Base-by-base conservation (phyloP, 2,329 filamentous ascomycete species). In the Fusarium agapanthi region DNA sequence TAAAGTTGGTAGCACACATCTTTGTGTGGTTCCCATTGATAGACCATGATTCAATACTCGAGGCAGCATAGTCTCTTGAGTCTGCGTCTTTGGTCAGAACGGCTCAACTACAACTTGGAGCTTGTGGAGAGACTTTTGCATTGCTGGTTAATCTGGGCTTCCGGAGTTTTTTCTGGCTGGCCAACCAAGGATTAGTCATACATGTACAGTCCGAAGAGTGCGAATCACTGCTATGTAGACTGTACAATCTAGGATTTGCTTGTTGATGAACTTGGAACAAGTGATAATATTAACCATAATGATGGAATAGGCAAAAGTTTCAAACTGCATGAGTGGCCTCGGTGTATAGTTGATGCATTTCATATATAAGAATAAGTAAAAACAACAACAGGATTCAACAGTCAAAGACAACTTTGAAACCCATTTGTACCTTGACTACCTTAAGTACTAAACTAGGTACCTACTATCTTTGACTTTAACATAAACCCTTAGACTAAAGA, bases 1-100 rank as follows among this genome's bases (percentile, higher is more conserved):
- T 95, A 96, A 77, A 96, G 88, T 73, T 89, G 88, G 44, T 80
- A 81, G 75, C 83, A 84, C 76, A 77, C 81, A 59, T 84, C 80
- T 75, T 80, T 81, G 72, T 86, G 80, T 20, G 75, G 73, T n/a
- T 83, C 82, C 85, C 85, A 87, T 66, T 84, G 79, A 77, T 86
- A 86, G 26, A 83, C 84, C 85, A 86, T 86, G 73, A 51, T 81
- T 67, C 64, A 61, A 43, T 61, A 66, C 69, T 55, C 37, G 51
- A 60, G 30, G 54, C 51, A 37, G 69, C 68, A 71, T 62, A n/a
- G 41, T 68, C 69, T 64, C 43, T 26, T 60, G 38, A 40, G 51
- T 41, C 38, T 76, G 74, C 75, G 75, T 77, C 71, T 77, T 76
- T 76, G 69, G 75, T 77, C 65, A 47, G 61, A 76, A 74, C 54